Percentiles rank a stretch among this genome's conserved stretches.
phyloP scores from a whole-genome alignment of 176 grass and related monocot species.

The Zoysia japonica region DNA sequence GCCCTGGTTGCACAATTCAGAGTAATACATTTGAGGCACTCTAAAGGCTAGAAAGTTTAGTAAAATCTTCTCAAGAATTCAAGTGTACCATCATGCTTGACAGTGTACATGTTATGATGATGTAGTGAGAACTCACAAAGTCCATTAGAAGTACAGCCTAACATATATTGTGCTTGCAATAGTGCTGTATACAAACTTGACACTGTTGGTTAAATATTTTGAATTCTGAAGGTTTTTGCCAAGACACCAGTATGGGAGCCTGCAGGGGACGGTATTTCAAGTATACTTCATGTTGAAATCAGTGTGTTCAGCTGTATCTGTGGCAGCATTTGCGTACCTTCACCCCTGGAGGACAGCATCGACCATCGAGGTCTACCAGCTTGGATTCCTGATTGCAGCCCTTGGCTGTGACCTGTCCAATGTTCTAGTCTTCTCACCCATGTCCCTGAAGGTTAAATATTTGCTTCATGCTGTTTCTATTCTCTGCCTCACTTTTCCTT shows the following conservation, averaged over 20 bases:
- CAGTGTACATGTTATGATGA: background rate
- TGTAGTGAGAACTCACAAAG: background rate
- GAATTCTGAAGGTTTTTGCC: conserved; percentile 60
- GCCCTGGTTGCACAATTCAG: background rate
- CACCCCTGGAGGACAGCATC: conserved; percentile 80
- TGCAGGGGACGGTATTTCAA: conserved; percentile 64
- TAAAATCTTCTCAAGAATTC: background rate
- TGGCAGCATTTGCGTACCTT: conserved; percentile 63
- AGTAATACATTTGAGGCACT: background rate
- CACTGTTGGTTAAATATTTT: conserved; percentile 24
- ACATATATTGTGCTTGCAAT: background rate
- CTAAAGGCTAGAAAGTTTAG: background rate
- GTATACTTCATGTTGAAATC: conserved; percentile 65
- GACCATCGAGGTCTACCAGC: conserved; percentile 60
- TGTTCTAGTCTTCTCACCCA: conserved; percentile 81
- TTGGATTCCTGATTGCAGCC: conserved; percentile 62
- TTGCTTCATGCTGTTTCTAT: background rate
- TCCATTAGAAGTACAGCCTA: background rate
- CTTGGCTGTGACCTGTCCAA: conserved; percentile 85
- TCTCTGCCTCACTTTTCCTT: background rate
- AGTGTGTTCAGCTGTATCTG: conserved; percentile 50
- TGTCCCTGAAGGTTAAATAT: conserved; percentile 67
- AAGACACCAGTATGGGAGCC: conserved; percentile 64
- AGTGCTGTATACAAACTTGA: background rate
- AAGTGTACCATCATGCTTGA: background rate